Base-by-base conservation (phyloP, 306 rosid species). In the Canavalia gladiata region DNA sequence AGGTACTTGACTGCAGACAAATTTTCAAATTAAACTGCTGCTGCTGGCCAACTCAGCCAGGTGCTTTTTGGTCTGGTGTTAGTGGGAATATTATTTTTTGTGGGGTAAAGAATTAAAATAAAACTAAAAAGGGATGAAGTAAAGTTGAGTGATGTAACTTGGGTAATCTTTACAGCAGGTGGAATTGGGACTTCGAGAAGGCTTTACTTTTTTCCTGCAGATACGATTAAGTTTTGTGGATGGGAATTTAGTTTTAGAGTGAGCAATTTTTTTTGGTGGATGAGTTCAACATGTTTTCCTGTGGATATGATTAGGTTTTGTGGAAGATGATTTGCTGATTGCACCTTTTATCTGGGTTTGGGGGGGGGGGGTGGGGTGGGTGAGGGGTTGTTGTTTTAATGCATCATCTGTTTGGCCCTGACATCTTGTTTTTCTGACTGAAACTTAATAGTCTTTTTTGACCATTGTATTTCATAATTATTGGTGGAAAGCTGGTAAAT, bases 1-100 rank as follows among this genome's bases (percentile, higher is more conserved):
- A 95, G 97, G 99, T 95, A 90, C 42, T 65, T 78, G 74, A 80
- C 71, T 83, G 87, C 74, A 72, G 79, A 82, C 75, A 55, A 66
- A 56, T 72, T 85, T 81, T 80, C 71, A 69, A 84, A 76, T 72
- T 86, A 86, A 64, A 79, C 84, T 77, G 88, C 82, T 83, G 81
- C 84, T 83, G 82, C 84, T 88, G 87, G 87, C 89, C 82, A 76
- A 68, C 87, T 83, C 78, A 85, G 84, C 89, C 80, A 80, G 82
- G 84, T 68, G 77, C 79, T 43, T 83, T 83, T 84, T 85, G 82
- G 75, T 88, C 77, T 83, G 86, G 76, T 74, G 56, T 74, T 50
- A 67, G 59, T 68, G 78, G 82, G 43, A 62, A 62, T 46, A 41
- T 77, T 49, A 4, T 70, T 18, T 35, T 59, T 60, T 34, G 55